These are phyloP conservation scores for Phaseolus coccineus DNA, from an alignment of 331 rosid genomes.

Conservation along the genomic window DNA sequence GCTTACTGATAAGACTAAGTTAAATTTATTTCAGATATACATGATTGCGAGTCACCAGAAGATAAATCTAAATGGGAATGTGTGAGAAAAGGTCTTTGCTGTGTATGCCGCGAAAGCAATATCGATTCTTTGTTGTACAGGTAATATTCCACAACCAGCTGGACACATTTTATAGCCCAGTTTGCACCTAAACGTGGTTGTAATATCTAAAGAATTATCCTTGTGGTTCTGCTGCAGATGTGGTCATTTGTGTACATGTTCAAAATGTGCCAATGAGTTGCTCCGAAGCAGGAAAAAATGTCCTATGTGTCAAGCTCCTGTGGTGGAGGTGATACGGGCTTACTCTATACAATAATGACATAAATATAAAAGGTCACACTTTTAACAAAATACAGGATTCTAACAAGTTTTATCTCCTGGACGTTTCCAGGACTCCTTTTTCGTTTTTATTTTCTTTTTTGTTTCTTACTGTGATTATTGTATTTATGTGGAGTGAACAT, in stretches of 20 bases:
- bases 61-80: constrained; percentile 84
- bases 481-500: constrained; percentile 45
- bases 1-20: constrained; percentile 3
- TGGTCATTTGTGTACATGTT: constrained; percentile 96
- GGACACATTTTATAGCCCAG: not conserved
- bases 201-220: constrained; percentile 1
- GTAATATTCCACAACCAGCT: constrained; percentile 47
- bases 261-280: constrained; percentile 81
- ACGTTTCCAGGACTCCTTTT: constrained; percentile 44
- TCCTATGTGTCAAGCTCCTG: constrained; percentile 98
- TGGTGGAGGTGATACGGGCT: constrained; percentile 89
- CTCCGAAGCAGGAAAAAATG: constrained; percentile 70
- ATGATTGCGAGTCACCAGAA: constrained; percentile 53
- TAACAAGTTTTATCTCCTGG: constrained; percentile 52
- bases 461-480: constrained; percentile 46
- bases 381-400: constrained; percentile 50
- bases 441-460: not conserved
- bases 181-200: constrained; percentile 6
- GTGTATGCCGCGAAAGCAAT: constrained; percentile 74
- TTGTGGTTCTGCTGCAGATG: constrained; percentile 63
- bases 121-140: constrained; percentile 97
- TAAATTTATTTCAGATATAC: constrained; percentile 52
- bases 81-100: constrained; percentile 92
- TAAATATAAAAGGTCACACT: constrained; percentile 42
- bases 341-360: constrained; percentile 64